Base-by-base conservation (phyloP, 2,329 filamentous ascomycete species). In the Fusarium camptoceras region DNA sequence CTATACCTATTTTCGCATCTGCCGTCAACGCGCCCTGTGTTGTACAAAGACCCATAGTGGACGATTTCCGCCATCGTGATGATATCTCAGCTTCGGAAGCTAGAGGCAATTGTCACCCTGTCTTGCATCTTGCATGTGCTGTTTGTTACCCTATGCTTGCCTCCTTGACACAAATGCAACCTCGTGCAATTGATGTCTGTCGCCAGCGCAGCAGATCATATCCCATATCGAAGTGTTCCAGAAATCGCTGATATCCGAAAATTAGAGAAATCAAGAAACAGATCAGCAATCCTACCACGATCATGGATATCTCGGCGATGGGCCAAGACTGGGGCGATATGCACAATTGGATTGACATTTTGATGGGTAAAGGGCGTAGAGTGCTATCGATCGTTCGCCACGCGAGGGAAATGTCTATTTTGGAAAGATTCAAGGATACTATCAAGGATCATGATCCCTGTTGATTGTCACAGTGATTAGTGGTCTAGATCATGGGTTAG, bases 351-450 rank as follows among this genome's bases (percentile, higher is more conserved):
- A 24, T 34, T 34, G 12, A 50, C 30, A 15, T 12, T 34, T 16
- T 46, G 8, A 42, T 31, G 31, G 20, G 24, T 11, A n/a, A n/a
- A 25, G 5, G 12, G 30, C 5, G 4, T 18, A 24, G 6, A 2
- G 34, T 28, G 43, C 43, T 63, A 63, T 64, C 60, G 49, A 34
- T n/a, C 31, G 10, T 48, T 59, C 16, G 63, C 63, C 63, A 66
- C 61, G 54, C 28, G 47, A 44, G 14, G 1, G 20, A 34, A 30
- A 53, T 39, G 27, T 43, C 57, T 41, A 47, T 64, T 27, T 14
- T 16, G 8, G 20, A 41, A 27, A 3, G 18, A 5, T 5, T 10
- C 24, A 22, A 18, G 34, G 44, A 46, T 15, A 8, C 6, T 20
- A 20, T 9, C 25, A 20, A 9, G 37, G 58, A 65, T 59, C 11